Evolutionary conservation across 2,329 filamentous ascomycete genomes (phyloP).

Genomic region (Endoconidiophora polonica): DNA sequence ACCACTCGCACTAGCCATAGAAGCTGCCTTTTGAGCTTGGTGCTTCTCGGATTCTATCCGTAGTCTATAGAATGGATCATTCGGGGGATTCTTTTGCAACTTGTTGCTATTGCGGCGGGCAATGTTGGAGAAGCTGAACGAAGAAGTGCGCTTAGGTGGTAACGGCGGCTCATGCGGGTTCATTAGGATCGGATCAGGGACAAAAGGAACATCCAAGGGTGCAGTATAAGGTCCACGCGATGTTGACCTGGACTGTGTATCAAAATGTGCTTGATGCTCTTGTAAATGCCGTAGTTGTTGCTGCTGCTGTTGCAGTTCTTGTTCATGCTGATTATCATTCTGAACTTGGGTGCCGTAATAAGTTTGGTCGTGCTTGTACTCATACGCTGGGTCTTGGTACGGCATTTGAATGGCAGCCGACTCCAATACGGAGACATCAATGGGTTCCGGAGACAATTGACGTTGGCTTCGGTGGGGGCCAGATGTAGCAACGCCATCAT

Average conservation of each 20-base stretch:
- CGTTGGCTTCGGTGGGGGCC: constrained; percentile 2
- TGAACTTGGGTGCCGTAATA: too few relatives aligned
- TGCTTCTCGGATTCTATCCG: constrained; percentile 28
- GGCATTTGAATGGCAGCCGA: background rate
- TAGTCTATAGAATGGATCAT: constrained; percentile 30
- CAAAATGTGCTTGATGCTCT: constrained; percentile 8
- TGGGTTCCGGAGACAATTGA: background rate
- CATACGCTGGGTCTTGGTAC: too few relatives aligned
- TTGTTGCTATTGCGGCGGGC: constrained; percentile 39
- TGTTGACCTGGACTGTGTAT: background rate
- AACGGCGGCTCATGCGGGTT: constrained; percentile 16
- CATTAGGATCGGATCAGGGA: constrained; percentile 12
- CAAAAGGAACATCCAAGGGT: constrained; percentile 8
- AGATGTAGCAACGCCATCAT: constrained; percentile 4
- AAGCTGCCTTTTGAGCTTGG: constrained; percentile 6
- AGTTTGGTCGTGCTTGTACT: too few relatives aligned
- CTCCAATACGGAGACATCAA: constrained; percentile 4
- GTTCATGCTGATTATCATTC: background rate
- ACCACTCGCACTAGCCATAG: background rate
- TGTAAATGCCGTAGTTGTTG: constrained; percentile 15
- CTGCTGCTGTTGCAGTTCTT: constrained; percentile 1
- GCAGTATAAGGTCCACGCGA: constrained; percentile 14
- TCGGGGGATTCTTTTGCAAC: constrained; percentile 38
- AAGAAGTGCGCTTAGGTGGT: constrained; percentile 18
- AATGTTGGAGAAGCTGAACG: constrained; percentile 23